Evolutionary conservation across 768 basidiomycete genomes (phyloP), one percentile per base, ranked within the genome.

Genomic region (Leccinellum luteum): DNA sequence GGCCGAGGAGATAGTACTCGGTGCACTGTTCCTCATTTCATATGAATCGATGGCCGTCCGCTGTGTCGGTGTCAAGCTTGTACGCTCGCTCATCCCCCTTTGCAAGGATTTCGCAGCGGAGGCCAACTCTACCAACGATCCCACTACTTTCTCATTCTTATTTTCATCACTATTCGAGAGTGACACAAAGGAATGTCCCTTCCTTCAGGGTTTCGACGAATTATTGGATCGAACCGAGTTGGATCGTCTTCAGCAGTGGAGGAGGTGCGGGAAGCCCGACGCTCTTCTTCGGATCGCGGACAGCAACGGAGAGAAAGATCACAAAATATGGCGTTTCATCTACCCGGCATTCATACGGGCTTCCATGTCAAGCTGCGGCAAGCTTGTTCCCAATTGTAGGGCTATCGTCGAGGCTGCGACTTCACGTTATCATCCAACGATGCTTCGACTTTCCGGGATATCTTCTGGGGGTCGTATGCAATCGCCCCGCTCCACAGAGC

Each of bases 371-470:
- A 72, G 79, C 51, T 74, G 77, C 3, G 74, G 79, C 17, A 66
- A 73, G 8, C 76, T 81, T 6, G 64, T 86, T 27, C 66, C 70
- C 3, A 70, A 77, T 8, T 82, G 90, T 65, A 80, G 92, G 51
- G 87, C 87, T 54, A 78, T 80, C 38, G 66, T 92, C 6, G 83
- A 87, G 51, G 85, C 87, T 7, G 84, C 89, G 2, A 83, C 82
- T 10, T 78, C 84, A 12, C 82, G 88, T 32, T 90, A 85, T 62
- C 89, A 92, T 60, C 83, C 86, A 7, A 76, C 78, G 1, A 89
- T 94, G 64, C 80, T 87, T 9, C 80, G 85, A 56, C 78, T 92
- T 43, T 89, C 92, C 8, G 91, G 90, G 3, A 75, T 94, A 61
- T 86, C 81, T 65, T 76, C 81, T n/a, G 66, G 76, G 14, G 76